Evolutionary conservation across 352 stramenopile genomes (phyloP), one percentile per base, ranked within the genome.

Genomic region (Pelagophyceae sp.): DNA sequence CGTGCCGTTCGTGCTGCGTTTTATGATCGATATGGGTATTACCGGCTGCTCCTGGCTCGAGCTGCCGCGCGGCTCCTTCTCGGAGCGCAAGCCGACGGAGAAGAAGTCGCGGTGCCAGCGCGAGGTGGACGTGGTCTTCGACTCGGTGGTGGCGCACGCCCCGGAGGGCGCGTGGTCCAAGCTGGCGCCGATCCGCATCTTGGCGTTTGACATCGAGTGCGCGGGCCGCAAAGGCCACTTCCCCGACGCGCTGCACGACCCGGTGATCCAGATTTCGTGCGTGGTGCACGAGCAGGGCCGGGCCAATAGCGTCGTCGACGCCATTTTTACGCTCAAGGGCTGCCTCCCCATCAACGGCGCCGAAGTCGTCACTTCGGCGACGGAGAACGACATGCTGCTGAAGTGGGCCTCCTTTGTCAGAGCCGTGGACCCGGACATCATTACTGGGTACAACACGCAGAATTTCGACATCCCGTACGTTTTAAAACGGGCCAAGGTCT

Each of bases 391-490:
- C 3, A 90, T 99, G 87, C 89, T 99, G 20, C 88, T 98, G 76
- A 96, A 96, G 65, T 99, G 96, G 96, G 87, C 91, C n/a, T 81
- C 84, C 2, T 99, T 99, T 82, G 86, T 99, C 45, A 88, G 94
- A 74, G 85, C 91, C 74, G 90, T 90, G 78, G 96, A 99, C 81
- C 94, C 96, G 29, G 96, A 99, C 82, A 97, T 99, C 75, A 92
- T 99, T 77, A 99, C 96, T 35, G 96, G 96, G 29, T 99, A 99
- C 87, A 99, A 99, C 82, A 45, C 72, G 32, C 88, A 98, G 82
- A 99, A 99, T 85, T 99, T 99, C 82, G 96, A 99, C 82, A 93
- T 99, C 51, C 95, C 95, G 25, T 99, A 99, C 84, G 81, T 99
- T 27, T 84, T 99, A 37, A 97, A 99, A 84, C 90, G 96, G 20